A percentile compares a stretch with the other conserved stretches of the same genome.
Evolutionary conservation across 495 filamentous ascomycete species (phyloP).

Genomic region (Penicillium ochrochloron): DNA sequence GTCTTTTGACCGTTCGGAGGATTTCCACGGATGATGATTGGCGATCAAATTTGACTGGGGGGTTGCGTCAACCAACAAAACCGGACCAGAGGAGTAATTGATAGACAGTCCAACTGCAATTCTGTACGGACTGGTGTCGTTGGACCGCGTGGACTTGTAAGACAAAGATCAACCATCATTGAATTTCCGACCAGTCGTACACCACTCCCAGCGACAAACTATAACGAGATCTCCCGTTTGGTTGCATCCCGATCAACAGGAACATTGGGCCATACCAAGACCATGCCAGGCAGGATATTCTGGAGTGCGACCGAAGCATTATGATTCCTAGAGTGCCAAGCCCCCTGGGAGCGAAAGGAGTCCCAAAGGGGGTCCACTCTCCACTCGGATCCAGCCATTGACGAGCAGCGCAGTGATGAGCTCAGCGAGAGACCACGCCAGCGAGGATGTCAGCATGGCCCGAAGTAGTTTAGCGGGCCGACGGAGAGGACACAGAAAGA

Average conservation of each 20-base stretch:
- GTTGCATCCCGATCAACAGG: constrained; percentile 28
- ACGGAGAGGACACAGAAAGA: not conserved
- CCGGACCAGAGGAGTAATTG: constrained; percentile 1
- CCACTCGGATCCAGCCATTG: not conserved
- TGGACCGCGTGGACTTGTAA: constrained; percentile 4
- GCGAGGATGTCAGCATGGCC: constrained; percentile 14
- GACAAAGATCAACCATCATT: not conserved
- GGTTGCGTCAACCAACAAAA: constrained; percentile 15
- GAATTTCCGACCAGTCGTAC: not conserved
- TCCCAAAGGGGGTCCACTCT: not conserved
- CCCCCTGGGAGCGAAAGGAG: constrained; percentile 22
- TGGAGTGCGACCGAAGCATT: constrained; percentile 24
- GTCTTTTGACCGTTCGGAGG: constrained; percentile 23
- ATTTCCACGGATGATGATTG: constrained; percentile 20
- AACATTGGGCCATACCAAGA: constrained; percentile 27
- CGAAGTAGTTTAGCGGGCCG: constrained; percentile 26
- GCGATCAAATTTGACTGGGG: constrained; percentile 3
- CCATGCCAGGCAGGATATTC: constrained; percentile 15
- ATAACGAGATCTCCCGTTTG: not conserved
- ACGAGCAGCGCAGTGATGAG: not conserved
- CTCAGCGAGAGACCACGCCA: constrained; percentile 8
- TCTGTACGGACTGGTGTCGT: not conserved
- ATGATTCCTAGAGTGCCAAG: constrained; percentile 27
- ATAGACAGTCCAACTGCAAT: not conserved
- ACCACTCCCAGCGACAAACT: not conserved